These are phyloP conservation scores for Hypomyces rosellus DNA, from an alignment of 2,329 filamentous ascomycete species.

Conservation along the genomic window DNA sequence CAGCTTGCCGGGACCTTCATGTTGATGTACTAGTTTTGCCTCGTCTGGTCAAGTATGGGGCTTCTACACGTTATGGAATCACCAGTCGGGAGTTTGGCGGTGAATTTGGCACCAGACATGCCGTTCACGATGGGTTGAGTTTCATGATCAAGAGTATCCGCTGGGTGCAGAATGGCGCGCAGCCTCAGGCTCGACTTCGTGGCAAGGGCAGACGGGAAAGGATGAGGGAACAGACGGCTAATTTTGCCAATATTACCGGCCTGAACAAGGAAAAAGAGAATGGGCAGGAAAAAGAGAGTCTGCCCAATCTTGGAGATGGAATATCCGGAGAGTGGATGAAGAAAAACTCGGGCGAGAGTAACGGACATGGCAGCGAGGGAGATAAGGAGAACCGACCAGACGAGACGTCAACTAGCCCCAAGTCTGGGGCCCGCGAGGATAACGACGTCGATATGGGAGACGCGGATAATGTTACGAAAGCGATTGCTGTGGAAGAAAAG, in stretches of 20 bases:
- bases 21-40: constrained; percentile 83
- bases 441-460: constrained; percentile 30
- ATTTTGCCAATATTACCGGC: constrained; percentile 26
- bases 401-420: constrained; percentile 8
- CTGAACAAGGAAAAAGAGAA: constrained; percentile 15
- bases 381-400: constrained; percentile 43
- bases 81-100: constrained; percentile 73
- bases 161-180: constrained; percentile 75
- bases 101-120: constrained; percentile 35
- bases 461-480: constrained; percentile 6
- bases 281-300: constrained; percentile 14
- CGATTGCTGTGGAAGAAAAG: constrained; percentile 10
- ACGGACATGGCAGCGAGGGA: constrained; percentile 27
- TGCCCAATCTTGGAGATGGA: constrained; percentile 19
- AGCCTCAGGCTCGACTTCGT: constrained; percentile 48
- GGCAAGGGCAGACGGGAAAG: constrained; percentile 51
- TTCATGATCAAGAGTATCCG: constrained; percentile 77
- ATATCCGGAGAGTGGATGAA: constrained; percentile 30
- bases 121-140: constrained; percentile 75
- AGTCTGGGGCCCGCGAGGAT: constrained; percentile 7
- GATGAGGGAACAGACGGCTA: constrained; percentile 46
- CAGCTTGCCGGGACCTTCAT: constrained; percentile 69
- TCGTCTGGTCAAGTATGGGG: constrained; percentile 66
- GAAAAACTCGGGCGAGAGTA: constrained; percentile 21
- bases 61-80: constrained; percentile 72